Evolutionary conservation across 2,329 filamentous ascomycete species (phyloP).

Genomic region (Sporothrix pallida): DNA sequence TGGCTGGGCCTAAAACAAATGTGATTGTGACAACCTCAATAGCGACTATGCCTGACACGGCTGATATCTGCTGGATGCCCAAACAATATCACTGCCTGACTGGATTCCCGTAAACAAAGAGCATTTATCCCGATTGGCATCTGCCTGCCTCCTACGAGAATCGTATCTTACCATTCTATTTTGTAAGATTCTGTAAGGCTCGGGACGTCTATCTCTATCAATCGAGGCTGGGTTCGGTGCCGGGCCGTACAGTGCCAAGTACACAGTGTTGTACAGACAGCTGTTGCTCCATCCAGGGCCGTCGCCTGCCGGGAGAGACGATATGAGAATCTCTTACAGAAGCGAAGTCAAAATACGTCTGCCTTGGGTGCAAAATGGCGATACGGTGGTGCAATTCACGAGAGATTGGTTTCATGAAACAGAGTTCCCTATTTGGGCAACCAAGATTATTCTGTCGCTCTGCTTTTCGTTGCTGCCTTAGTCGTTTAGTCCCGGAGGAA

Average conservation of each 20-base stretch:
- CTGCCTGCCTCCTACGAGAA: background rate
- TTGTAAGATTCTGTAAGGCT: too few relatives aligned
- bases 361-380: background rate
- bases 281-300: slow-evolving; percentile 1
- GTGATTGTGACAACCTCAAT: background rate
- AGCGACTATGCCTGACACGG: background rate
- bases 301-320: background rate
- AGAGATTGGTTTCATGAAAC: background rate
- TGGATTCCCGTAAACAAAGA: background rate
- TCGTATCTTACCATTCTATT: background rate
- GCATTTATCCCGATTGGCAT: background rate
- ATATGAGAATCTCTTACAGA: too few relatives aligned
- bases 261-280: background rate
- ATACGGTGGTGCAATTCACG: background rate
- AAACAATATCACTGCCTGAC: background rate
- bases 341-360: background rate
- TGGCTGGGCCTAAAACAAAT: background rate
- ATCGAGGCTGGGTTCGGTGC: background rate
- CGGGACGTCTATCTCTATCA: background rate
- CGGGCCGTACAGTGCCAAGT: background rate
- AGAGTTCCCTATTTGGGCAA: background rate
- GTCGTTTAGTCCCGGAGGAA: background rate
- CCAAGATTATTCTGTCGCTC: background rate
- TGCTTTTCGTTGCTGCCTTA: slow-evolving; percentile 19
- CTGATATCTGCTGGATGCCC: background rate